Evolutionary conservation across 1,139 yeast genomes (phyloP).

Genomic region (Hyphopichia wangnamkhiaoensis): DNA sequence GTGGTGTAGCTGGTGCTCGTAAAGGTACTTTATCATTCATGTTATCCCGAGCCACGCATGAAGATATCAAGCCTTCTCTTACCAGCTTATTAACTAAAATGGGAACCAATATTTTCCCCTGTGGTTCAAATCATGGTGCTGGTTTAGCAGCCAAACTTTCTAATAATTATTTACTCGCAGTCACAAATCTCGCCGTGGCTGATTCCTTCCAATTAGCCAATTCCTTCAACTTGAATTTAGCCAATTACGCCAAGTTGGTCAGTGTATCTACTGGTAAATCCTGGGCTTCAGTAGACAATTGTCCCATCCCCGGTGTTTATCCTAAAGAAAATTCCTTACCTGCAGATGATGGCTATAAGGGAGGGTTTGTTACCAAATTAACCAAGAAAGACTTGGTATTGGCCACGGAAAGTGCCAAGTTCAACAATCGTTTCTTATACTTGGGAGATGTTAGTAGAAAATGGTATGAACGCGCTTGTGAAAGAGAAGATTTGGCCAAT

Average conservation of each 20-base stretch:
- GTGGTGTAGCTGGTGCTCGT: conserved; percentile 62
- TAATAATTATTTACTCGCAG: conserved; percentile 59
- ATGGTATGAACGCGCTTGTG: conserved; percentile 50
- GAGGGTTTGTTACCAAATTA: conserved; percentile 57
- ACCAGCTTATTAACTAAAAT: conserved; percentile 38
- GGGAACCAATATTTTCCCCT: conserved; percentile 57
- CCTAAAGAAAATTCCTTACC: conserved; percentile 46
- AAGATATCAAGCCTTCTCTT: conserved; percentile 28
- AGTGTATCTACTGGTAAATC: conserved; percentile 61
- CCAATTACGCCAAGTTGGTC: conserved; percentile 52
- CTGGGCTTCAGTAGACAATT: conserved; percentile 63
- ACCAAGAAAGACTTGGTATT: conserved; percentile 60
- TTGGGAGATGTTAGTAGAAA: conserved; percentile 43
- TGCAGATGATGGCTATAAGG: conserved; percentile 47
- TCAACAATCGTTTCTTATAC: conserved; percentile 34
- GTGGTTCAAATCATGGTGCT: conserved; percentile 53
- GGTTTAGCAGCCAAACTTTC: conserved; percentile 63
- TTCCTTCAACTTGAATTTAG: conserved; percentile 51
- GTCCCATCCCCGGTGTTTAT: conserved; percentile 57
- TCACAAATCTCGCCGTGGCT: conserved; percentile 60
- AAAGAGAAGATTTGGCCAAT: conserved; percentile 41
- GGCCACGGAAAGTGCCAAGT: conserved; percentile 52
- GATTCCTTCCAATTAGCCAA: conserved; percentile 63
- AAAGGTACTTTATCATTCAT: conserved; percentile 59
- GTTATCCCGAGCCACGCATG: conserved; percentile 45